Percentiles rank a stretch among this genome's conserved stretches.
phyloP scores from a whole-genome alignment of 208 protist genomes.

The Trypanosoma brucei region DNA sequence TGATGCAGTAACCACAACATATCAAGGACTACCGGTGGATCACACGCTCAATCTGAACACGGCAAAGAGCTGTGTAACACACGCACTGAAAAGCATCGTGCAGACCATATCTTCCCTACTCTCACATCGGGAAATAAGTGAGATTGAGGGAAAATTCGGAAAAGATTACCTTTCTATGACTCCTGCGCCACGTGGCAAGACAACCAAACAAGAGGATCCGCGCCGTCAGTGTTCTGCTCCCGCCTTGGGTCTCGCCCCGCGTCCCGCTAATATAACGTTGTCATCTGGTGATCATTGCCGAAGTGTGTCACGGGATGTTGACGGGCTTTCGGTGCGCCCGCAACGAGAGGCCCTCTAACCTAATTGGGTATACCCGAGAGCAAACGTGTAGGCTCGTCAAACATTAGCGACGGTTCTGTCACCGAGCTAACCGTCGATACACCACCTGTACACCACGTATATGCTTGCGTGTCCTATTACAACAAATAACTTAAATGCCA shows the following conservation, averaged over 20 bases:
- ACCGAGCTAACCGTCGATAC: no score
- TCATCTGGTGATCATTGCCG: no score
- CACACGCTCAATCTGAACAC: constrained; percentile 3
- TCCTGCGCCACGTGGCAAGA: not conserved
- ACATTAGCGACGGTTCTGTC: no score
- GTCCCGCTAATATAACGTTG: not conserved
- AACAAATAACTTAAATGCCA: no score
- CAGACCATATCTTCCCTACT: constrained; percentile 1
- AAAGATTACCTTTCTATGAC: constrained; percentile 9
- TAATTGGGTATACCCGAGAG: no score
- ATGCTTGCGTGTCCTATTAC: no score
- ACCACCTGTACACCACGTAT: no score
- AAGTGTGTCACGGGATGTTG: no score
- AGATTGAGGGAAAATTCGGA: constrained; percentile 8
- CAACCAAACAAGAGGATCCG: not conserved
- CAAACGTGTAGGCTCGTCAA: no score
- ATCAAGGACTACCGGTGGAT: not conserved
- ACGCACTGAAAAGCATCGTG: constrained; percentile 12
- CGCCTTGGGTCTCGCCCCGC: not conserved
- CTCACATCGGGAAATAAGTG: constrained; percentile 2
- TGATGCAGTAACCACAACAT: not conserved
- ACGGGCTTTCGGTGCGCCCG: no score
- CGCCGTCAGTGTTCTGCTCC: not conserved
- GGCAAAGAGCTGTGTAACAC: constrained; percentile 8
- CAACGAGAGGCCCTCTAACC: no score